Percentiles rank a stretch among this genome's conserved stretches.
Conservation (phyloP, 2,329 filamentous ascomycete genomes). For the Chrysosporium keratinophilum region DNA sequence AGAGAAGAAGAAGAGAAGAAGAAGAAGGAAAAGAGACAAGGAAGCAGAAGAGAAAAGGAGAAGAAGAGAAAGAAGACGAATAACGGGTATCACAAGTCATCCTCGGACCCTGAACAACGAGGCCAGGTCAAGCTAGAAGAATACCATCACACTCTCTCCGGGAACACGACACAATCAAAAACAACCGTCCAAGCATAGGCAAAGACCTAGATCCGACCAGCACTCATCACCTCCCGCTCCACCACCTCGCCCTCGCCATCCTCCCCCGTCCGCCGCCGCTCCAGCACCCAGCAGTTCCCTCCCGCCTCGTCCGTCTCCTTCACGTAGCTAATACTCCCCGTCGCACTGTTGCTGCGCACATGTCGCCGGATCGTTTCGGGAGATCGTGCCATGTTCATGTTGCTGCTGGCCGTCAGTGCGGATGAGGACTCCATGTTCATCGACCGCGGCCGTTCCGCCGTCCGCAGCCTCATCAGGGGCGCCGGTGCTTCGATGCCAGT, state of each 20-base stretch:
- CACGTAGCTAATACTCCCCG: constrained; percentile 30
- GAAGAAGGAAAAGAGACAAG: too few relatives aligned
- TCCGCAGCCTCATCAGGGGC: background rate
- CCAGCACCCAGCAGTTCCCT: constrained; percentile 28
- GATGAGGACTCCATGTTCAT: constrained; percentile 9
- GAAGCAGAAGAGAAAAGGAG: too few relatives aligned
- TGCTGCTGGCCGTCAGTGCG: too few relatives aligned
- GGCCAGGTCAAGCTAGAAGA: background rate
- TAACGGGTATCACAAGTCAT: too few relatives aligned
- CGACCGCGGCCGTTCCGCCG: background rate
- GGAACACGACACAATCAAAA: too few relatives aligned
- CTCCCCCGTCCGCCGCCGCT: constrained; percentile 27
- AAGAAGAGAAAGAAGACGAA: too few relatives aligned
- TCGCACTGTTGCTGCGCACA: constrained; percentile 27
- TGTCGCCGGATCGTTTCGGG: constrained; percentile 17
- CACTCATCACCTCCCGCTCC: constrained; percentile 23
- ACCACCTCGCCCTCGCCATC: constrained; percentile 27
- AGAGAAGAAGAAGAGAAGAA: background rate
- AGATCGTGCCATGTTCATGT: background rate
- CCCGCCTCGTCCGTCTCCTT: constrained; percentile 23
- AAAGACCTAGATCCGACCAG: constrained; percentile 21
- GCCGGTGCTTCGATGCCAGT: background rate
- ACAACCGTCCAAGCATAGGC: background rate
- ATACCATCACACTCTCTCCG: background rate
- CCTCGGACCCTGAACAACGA: too few relatives aligned